phyloP scores from a whole-genome alignment of 371 early-diverging fungal genomes.

The Lichtheimia hyalospora region DNA sequence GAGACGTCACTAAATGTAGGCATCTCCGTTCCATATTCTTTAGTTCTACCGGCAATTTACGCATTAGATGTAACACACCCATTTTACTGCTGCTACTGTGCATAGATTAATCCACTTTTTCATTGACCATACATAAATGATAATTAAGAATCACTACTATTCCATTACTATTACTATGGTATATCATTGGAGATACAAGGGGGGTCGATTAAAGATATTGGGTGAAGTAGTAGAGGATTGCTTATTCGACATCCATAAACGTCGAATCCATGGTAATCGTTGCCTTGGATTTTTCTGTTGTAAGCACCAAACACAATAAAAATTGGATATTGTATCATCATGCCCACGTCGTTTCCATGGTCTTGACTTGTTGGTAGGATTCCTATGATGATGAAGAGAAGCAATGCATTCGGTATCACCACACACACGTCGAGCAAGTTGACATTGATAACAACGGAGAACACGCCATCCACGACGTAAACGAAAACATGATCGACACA shows the following conservation, averaged over 20 bases:
- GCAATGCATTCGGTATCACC: neutral
- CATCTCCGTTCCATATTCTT: too few species aligned
- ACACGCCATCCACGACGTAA: conserved; percentile 3
- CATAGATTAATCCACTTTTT: neutral
- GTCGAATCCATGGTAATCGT: neutral
- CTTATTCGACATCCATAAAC: neutral
- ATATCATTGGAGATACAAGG: too few species aligned
- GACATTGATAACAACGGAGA: conserved; percentile 6
- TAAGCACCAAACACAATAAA: conserved; percentile 2
- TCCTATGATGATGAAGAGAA: too few species aligned
- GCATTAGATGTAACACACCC: too few species aligned
- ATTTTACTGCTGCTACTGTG: neutral
- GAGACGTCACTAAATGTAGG: neutral
- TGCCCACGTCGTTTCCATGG: neutral
- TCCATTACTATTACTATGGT: too few species aligned
- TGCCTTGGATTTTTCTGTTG: conserved; percentile 1
- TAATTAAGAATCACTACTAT: too few species aligned
- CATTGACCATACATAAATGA: too few species aligned
- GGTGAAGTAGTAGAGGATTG: too few species aligned
- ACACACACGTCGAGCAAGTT: conserved; percentile 6
- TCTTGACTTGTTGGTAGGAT: neutral
- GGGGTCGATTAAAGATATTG: too few species aligned
- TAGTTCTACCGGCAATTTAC: too few species aligned
- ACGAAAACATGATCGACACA: conserved; percentile 7
- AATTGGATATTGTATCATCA: neutral